phyloP scores from a whole-genome alignment of 2,329 filamentous ascomycete species.

The Clonostachys rhizophaga region DNA sequence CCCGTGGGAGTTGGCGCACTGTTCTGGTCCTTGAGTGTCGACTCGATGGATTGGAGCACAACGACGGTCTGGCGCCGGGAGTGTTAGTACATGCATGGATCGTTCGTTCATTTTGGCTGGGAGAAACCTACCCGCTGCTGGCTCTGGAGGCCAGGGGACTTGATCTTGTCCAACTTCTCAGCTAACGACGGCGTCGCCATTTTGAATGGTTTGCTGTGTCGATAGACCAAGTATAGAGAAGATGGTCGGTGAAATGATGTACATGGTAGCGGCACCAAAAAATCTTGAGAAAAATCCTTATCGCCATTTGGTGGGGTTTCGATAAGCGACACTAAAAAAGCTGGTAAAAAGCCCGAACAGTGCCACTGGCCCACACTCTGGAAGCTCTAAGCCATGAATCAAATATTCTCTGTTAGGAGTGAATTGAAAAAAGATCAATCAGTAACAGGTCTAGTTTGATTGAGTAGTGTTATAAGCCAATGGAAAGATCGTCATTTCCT shows the following conservation, averaged over 20 bases:
- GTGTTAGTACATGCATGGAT: conserved; percentile 4
- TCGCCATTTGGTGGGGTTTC: conserved; percentile 2
- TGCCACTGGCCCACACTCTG: too few relatives aligned
- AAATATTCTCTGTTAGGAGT: too few relatives aligned
- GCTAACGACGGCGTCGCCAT: conserved; percentile 46
- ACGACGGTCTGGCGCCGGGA: conserved; percentile 61
- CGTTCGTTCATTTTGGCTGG: not conserved
- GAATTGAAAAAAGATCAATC: too few relatives aligned
- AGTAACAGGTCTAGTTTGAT: too few relatives aligned
- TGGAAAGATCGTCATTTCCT: too few relatives aligned
- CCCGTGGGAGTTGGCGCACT: conserved; percentile 79
- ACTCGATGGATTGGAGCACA: conserved; percentile 86
- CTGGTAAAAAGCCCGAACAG: not conserved
- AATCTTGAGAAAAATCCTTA: conserved; percentile 4
- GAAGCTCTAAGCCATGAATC: too few relatives aligned
- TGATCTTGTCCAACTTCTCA: conserved; percentile 95
- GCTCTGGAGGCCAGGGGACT: conserved; percentile 92
- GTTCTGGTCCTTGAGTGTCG: conserved; percentile 85
- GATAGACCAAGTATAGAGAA: not conserved
- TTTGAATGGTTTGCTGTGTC: not conserved
- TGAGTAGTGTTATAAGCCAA: too few relatives aligned
- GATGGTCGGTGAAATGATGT: not conserved
- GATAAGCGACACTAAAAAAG: conserved; percentile 1
- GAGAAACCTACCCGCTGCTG: conserved; percentile 72
- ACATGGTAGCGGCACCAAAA: not conserved